Base-by-base conservation (phyloP, 1,284 basidiomycete genomes). In the Mycena citricolor region DNA sequence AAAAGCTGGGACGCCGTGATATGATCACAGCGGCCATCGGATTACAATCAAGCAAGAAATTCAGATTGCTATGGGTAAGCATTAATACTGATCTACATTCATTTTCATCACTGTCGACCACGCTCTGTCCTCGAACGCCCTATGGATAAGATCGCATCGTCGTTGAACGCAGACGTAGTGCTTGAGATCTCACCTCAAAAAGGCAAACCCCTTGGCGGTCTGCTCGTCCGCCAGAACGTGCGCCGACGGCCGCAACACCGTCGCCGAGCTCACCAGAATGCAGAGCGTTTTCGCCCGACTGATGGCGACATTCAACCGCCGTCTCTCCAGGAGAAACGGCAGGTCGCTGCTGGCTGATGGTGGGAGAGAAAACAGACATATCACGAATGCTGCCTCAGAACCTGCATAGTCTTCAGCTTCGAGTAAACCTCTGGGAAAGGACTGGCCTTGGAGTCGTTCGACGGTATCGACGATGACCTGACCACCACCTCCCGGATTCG, bases 361-460 rank as follows among this genome's bases (percentile, higher is more conserved):
- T n/a, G 73, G 70, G 20, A 73, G 52, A 12, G 73, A 72, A 54
- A 76, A 73, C 10, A 75, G 56, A 42, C 72, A 75, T 29, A 76
- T 72, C 4, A 76, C 74, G 41, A 75, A 74, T 1, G 68, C 62
- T 4, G 74, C 74, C 54, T 76, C 74, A 5, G 73, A 73, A 31
- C 73, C 74, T 74, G 39, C 2, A 4, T 28, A n/a, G 14, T 31
- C 11, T 40, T 39, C 35, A 16, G n/a, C 14, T 19, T 13, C 25
- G 24, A 8, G 12, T 14, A 17, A 39, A 13, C 42, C 13, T 30
- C 22, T 25, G 31, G 11, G 33, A 12, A 22, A 26, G 3, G 21
- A 35, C 52, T 23, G 22, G 70, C 70, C 71, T 67, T 76, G 74
- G 22, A 76, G 54, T 12, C 71, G 61, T 57, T 75, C 74, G 32